Base-by-base conservation (phyloP, 768 basidiomycete species). In the Suillus placidus region DNA sequence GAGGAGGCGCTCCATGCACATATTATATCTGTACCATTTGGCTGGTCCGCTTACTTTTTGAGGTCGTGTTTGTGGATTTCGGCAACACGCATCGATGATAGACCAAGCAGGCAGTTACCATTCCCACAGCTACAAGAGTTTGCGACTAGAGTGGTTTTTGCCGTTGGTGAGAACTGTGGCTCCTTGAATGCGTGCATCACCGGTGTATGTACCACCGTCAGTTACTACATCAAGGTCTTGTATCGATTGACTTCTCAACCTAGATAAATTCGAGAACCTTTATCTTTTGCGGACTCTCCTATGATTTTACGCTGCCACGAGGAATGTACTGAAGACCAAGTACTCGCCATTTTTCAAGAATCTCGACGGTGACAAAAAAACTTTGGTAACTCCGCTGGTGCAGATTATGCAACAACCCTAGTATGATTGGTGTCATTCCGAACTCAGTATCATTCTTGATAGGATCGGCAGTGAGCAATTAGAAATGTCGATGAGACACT, bases 121-220 rank as follows among this genome's bases (percentile, higher is more conserved):
- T 72, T 73, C 60, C 61, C 71, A 12, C 35, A 60, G 57, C n/a
- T 38, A 57, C 23, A 57, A 79, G 52, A 74, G 77, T 47, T 71
- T 69, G 60, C 73, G 78, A 52, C 70, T 71, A 16, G 78, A 74
- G 30, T 30, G 37, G 74, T 72, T 51, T 77, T 73, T 45, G 23
- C 26, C 7, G 6, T 54, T 32, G 18, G 30, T 18, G 16, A 32
- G 52, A 34, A 12, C 18, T 4, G 4, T 52, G 16, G 8, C 30
- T 16, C 16, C 2, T 52, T 30, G 23, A 26, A 14, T 26, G 26
- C 26, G 23, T 23, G 47, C 10, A n/a, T 13, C 4, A 6, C n/a
- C 12, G 45, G 23, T 26, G 23, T 51, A 12, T 23, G 7, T 51
- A 3, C 49, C 0, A 30, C 26, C 7, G 14, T 51, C 26, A 14